Base-by-base conservation (phyloP, 306 rosid genomes). In the Fragaria nilgerrensis region DNA sequence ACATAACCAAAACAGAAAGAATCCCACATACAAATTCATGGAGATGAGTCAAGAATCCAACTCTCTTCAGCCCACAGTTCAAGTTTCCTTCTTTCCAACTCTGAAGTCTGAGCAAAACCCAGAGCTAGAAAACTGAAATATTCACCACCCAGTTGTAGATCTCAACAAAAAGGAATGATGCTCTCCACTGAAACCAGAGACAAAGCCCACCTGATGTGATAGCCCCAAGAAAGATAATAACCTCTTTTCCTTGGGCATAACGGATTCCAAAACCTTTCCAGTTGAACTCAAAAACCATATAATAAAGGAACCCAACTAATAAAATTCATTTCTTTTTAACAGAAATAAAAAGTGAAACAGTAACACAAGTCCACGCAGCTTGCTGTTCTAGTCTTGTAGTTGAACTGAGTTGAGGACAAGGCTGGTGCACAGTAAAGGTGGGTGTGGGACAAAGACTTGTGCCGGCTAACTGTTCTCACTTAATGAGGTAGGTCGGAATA, bases 161-260 rank as follows among this genome's bases (percentile, higher is more conserved):
- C 93, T 83, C 76, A 82, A 80, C 25, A n/a, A 47, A 27, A 77
- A 47, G 67, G 39, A 80, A 61, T 74, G 43, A 78, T 61, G 59
- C 44, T 50, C 48, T 67, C 44, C 79, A 73, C 68, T 25, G 45
- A 50, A 73, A 76, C 76, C 61, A 29, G 84, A 75, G 89, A 75
- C 86, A 85, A 43, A 64, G 61, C 53, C 52, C 94, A 84, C 85
- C 83, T 85, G 88, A 78, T 43, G 29, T 75, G 49, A 56, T 70
- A 73, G 32, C 81, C 70, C 71, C 88, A 29, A 77, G 84, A 77
- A 78, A 77, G 85, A 65, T 39, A 56, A 25, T 29, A 70, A 77
- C 58, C 64, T 22, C 22, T 25, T 66, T 56, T 62, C 41, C 74
- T 69, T 63, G 39, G 78, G 53, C 12, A 55, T 27, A 55, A 37